Evolutionary conservation across 495 filamentous ascomycete genomes (phyloP), one percentile per base, ranked within the genome.

Genomic region (Xylona heveae): DNA sequence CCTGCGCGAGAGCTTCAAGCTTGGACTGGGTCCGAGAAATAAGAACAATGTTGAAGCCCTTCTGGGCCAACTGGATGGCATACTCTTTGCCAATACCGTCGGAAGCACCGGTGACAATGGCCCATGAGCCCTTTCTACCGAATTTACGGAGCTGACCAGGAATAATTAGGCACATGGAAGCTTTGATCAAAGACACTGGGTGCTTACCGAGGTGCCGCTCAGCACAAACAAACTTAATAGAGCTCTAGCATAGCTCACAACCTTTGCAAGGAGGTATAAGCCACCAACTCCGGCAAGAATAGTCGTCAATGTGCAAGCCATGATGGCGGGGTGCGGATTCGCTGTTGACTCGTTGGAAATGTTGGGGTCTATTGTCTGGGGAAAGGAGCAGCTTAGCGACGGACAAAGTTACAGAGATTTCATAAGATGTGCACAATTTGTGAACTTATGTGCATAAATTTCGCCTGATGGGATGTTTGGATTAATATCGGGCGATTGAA

Each of bases 1-100:
- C 78, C 25, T 64, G 52, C 31, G 77, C 70, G 18, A 99, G 64
- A 3, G 68, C 45, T 30, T 74, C 65, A 35, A 99, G 71, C 52
- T 99, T 99, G 16, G 78, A 78, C 40, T 74, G 64, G 15, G 90
- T 95, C 28, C 90, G 88, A 5, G 90, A 94, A 36, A 99, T 71
- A 35, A 99, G 78, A 20, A 95, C 53, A 34, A 93, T 51, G 53
- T 92, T 94, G 67, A 83, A 95, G 40, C 83, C 83, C 46, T 82
- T 78, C 22, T 61, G 57, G n/a, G 88, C 82, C 34, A 95, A 71
- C 48, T 93, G 82, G 35, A 77, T 59, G 28, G 85, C 78, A 48
- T 78, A 99, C 61, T 95, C 88, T 59, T 93, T 94, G 45, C 90
- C 90, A 33, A 99, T 69, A 39, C 90, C 90, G 57, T 95, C 88